Base-by-base conservation (phyloP, 805 yeast genomes). In the Saccharomyces paradoxus region DNA sequence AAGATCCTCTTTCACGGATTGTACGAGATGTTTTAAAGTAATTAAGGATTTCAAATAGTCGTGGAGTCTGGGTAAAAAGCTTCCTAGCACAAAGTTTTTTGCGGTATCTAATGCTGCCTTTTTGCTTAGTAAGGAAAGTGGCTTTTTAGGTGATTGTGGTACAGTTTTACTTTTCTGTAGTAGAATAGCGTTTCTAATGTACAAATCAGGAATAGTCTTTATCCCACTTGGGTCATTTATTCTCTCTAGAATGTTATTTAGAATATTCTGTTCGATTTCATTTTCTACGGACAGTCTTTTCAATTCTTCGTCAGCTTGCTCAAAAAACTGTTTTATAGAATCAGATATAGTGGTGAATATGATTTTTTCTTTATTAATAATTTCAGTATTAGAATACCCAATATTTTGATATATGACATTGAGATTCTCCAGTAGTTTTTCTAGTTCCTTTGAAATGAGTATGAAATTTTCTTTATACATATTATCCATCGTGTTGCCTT, bases 351-450 rank as follows among this genome's bases (percentile, higher is more conserved):
- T 74, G 14, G 69, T 74, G 58, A 82, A 81, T 13, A 82, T 76
- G 48, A 74, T 72, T 32, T 75, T 67, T 58, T 80, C 82, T 58
- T 80, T 82, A 41, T 67, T 67, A 13, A 76, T 63, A 2, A 80
- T 77, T 54, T 81, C 84, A 8, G 65, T 61, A n/a, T 73, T 64
- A 0, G 83, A 74, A 61, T 78, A 81, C 1, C 87, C 87, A 46
- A 82, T 82, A 55, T 74, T 77, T 50, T 71, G 71, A 63, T 81
- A 81, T 9, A 81, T 74, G 4, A 62, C 61, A 51, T 77, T 74
- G n/a, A 82, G 64, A 51, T 78, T 76, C 21, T 67, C 67, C 41
- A 75, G 58, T n/a, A 70, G 50, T 24, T 64, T 58, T 56, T 64
- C 69, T 30, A 70, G 52, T 49, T 70, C 70, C 29, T 58, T 58